Base-by-base conservation (phyloP, 768 basidiomycete species). In the Pisolithus albus region DNA sequence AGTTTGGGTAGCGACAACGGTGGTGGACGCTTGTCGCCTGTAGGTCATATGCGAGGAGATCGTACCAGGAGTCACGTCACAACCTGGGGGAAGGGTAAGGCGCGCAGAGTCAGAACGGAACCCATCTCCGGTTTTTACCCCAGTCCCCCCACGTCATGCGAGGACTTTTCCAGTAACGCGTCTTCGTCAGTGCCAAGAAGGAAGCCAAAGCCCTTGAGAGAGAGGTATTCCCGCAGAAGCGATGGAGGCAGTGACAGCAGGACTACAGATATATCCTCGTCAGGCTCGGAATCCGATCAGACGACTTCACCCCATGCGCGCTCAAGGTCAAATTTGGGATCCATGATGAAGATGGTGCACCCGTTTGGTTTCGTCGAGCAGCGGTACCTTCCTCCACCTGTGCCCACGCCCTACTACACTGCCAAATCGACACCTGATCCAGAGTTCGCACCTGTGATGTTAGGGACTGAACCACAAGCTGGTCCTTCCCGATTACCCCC, bases 331-430 rank as follows among this genome's bases (percentile, higher is more conserved):
- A 34, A 39, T 47, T 41, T 53, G 2, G 56, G 61, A 49, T 56
- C 48, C 51, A 49, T 51, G 37, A 53, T 54, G n/a, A 36, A 49
- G 50, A 52, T 54, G 10, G 15, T 28, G 23, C 5, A 55, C 38
- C 55, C 56, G 6, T 39, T 55, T 47, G 56, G 46, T 34, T 24
- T 26, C 38, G 15, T 54, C 26, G 54, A 54, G 36, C 63, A 58
- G 19, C 45, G 52, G 48, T 56, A 61, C 52, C 53, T 51, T 49
- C 59, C 57, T 53, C 54, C 60, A 43, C 50, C 60, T 26, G 43
- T 54, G 45, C 56, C 58, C 28, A 69, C 66, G 39, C 65, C 67
- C 8, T 69, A 69, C 47, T 68, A 66, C 30, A 67, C 66, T 23
- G 66, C 66, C 26, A 57, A 61, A 18, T 62, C 68, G 21, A 62